phyloP scores from a whole-genome alignment of 164 flowering plant genomes.

The Liquidambar formosana region DNA sequence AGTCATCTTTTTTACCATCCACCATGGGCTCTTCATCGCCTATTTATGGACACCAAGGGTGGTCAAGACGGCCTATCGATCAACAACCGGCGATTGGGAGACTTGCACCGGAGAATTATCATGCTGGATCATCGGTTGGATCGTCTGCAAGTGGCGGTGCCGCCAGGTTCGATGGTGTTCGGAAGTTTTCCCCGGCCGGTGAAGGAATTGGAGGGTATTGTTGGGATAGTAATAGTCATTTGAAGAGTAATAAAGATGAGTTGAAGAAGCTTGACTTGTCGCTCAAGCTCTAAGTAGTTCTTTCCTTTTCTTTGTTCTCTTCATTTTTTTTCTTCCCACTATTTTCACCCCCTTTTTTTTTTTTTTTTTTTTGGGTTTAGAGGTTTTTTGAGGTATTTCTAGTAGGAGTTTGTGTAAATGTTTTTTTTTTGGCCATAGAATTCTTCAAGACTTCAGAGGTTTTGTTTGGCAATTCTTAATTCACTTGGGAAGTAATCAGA shows the following conservation, averaged over 20 bases:
- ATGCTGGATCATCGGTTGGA: slow-evolving; percentile 10
- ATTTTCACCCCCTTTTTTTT: background rate
- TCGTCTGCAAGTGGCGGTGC: slow-evolving; percentile 18
- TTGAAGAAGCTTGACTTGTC: slow-evolving; percentile 53
- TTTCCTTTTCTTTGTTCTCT: background rate
- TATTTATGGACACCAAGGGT: slow-evolving; percentile 32
- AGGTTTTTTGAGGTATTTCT: background rate
- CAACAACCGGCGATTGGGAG: slow-evolving; percentile 52
- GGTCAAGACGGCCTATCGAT: slow-evolving; percentile 41
- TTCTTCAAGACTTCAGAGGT: background rate
- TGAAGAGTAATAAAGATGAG: slow-evolving; percentile 32
- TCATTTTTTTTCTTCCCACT: no score
- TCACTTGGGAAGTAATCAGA: no score
- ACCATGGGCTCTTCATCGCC: slow-evolving; percentile 1
- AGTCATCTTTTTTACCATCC: slow-evolving; percentile 31
- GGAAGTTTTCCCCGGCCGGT: slow-evolving; percentile 6
- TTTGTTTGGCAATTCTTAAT: background rate
- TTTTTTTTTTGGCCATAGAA: background rate
- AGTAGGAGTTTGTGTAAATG: slow-evolving; percentile 12
- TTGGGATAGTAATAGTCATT: slow-evolving; percentile 18
- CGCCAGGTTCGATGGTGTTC: slow-evolving; percentile 25
- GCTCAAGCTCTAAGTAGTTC: slow-evolving; percentile 46
- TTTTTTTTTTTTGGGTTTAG: background rate
- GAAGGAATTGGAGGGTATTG: slow-evolving; percentile 23
- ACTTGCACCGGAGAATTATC: slow-evolving; percentile 27